A percentile compares a stretch with the other conserved stretches of the same genome.
Evolutionary conservation across 2,329 filamentous ascomycete genomes (phyloP).

Genomic region (Drechslerella coelobrocha): DNA sequence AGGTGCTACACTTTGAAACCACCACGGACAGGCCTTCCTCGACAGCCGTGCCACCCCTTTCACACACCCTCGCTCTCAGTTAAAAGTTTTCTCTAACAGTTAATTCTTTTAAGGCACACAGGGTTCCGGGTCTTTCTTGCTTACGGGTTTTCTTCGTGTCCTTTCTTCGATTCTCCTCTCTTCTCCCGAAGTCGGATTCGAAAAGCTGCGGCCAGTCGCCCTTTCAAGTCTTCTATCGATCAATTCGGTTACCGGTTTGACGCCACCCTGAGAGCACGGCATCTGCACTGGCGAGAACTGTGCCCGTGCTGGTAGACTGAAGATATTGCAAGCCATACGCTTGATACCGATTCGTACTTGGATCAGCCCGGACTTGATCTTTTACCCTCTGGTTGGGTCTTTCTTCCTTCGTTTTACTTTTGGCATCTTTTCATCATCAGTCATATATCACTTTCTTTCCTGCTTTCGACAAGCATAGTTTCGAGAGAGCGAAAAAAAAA

Average conservation of each 20-base stretch:
- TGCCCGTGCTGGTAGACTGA: not conserved
- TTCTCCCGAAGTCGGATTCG: not conserved
- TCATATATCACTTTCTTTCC: not conserved
- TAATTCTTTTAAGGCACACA: not conserved
- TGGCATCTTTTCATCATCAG: not conserved
- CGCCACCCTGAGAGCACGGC: too few species aligned
- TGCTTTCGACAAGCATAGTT: conserved; percentile 5
- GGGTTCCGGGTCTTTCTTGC: not conserved
- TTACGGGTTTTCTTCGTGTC: not conserved
- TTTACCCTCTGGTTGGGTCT: not conserved
- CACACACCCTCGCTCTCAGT: not conserved
- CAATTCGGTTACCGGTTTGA: too few species aligned
- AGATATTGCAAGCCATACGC: not conserved
- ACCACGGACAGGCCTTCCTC: not conserved
- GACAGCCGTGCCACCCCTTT: not conserved
- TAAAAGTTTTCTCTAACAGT: not conserved
- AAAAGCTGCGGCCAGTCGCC: not conserved
- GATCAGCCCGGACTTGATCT: not conserved
- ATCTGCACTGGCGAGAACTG: not conserved
- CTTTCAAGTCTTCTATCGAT: not conserved
- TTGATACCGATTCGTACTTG: not conserved
- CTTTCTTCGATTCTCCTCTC: not conserved
- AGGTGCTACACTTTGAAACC: conserved; percentile 3
- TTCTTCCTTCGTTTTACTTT: not conserved
- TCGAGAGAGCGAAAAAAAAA: not conserved